Base-by-base conservation (phyloP, 768 basidiomycete species). In the Hirschioporus abietinus region DNA sequence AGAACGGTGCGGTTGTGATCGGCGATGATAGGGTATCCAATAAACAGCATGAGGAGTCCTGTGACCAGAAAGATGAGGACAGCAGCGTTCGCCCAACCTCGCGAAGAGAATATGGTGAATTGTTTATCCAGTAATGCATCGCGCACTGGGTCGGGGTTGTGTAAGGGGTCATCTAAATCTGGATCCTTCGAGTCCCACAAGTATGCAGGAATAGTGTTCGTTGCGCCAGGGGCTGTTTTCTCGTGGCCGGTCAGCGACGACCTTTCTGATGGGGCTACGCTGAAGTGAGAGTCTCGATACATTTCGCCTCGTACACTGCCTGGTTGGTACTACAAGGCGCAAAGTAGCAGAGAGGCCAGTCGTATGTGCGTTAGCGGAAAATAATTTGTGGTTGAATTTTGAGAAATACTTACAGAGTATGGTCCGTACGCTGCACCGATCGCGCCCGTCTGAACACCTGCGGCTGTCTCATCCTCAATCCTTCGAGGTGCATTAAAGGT, bases 131-230 rank as follows among this genome's bases (percentile, higher is more conserved):
- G 60, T 24, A 34, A 12, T 61, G 60, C 60, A 61, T 61, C 60
- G 60, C 60, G 60, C 23, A 85, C 80, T 30, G 91, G 86, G 79
- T 93, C 92, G 59, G 88, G 93, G 80, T 94, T 92, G 76, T 98
- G 96, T 24, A 98, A 83, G 25, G 87, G 84, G 75, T 98, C 96
- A 79, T 97, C 95, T 20, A 91, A 82, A 74, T 96, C 94, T 12
- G 93, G 89, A 67, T 95, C 93, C 73, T 84, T 87, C 25, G 79
- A 79, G 75, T 93, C 92, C 89, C 90, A 93, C 71, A 88, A 72
- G 73, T 86, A 90, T 72, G 87, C 83, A 18, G 90, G 90, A 5
- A 91, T 82, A 0, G 90, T 86, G 9, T 85, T 83, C 9, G 86
- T 88, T 5, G 69, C 84, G 79, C 69, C 79, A 74, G 25, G 80